phyloP scores from a whole-genome alignment of 1,139 yeast species.

The Candida sp. region DNA sequence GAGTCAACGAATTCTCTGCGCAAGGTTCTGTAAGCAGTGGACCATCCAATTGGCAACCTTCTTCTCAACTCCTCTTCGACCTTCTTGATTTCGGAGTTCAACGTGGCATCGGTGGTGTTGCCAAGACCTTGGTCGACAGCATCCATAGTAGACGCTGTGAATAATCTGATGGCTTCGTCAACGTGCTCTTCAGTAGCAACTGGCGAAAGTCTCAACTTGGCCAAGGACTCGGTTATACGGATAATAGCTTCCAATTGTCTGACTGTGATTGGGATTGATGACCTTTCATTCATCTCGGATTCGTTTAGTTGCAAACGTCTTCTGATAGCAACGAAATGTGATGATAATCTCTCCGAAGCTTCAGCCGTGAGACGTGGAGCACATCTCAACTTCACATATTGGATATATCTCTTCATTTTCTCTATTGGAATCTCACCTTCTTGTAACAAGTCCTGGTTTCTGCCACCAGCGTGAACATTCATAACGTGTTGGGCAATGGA shows the following conservation, averaged over 20 bases:
- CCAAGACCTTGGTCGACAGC: constrained; percentile 90
- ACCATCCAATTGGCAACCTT: constrained; percentile 97
- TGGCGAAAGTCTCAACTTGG: constrained; percentile 83
- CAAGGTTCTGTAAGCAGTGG: constrained; percentile 86
- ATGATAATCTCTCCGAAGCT: constrained; percentile 91
- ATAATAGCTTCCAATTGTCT: constrained; percentile 98
- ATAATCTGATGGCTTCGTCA: constrained; percentile 92
- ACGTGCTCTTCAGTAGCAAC: constrained; percentile 91
- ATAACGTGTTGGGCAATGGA: constrained; percentile 95
- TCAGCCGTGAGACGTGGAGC: constrained; percentile 93
- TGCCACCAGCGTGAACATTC: constrained; percentile 89
- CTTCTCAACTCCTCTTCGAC: constrained; percentile 88
- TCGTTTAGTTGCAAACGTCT: constrained; percentile 84
- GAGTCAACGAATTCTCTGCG: constrained; percentile 84
- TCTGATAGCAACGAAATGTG: constrained; percentile 93
- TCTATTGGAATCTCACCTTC: constrained; percentile 93
- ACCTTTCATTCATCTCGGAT: constrained; percentile 81
- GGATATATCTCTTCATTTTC: constrained; percentile 90
- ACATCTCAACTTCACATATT: constrained; percentile 86
- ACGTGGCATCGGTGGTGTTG: constrained; percentile 49
- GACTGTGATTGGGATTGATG: constrained; percentile 96
- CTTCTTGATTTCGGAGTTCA: constrained; percentile 71
- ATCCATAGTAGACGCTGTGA: constrained; percentile 97
- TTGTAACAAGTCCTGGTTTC: constrained; percentile 45
- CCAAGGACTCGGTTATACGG: constrained; percentile 94